A percentile compares a stretch with the other conserved stretches of the same genome.
Evolutionary conservation across 73 alveolate genomes (phyloP).

Genomic region (Paramecium pentaurelia): DNA sequence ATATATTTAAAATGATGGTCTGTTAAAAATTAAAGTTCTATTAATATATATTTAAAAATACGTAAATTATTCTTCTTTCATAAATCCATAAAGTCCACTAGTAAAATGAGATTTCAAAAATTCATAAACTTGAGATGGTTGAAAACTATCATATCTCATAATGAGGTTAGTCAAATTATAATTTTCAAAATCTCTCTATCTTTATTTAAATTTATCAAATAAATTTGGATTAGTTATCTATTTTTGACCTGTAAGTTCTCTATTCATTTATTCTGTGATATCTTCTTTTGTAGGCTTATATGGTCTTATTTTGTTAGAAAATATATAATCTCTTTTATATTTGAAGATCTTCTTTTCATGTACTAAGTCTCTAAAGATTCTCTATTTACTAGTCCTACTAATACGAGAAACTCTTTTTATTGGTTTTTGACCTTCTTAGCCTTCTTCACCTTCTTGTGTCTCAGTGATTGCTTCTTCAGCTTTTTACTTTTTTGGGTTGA

Average conservation of each 20-base stretch:
- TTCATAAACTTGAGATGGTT: neutral
- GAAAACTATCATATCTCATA: neutral
- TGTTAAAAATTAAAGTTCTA: neutral
- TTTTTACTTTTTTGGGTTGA: neutral
- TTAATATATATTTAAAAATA: neutral
- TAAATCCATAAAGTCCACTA: neutral
- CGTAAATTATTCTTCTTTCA: neutral
- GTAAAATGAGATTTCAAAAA: neutral
- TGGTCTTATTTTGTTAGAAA: neutral
- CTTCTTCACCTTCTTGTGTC: neutral
- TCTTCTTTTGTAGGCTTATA: neutral
- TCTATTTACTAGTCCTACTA: neutral
- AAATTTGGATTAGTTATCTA: neutral
- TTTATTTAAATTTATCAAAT: neutral
- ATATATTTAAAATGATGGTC: neutral
- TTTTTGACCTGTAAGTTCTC: neutral
- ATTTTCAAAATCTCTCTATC: neutral
- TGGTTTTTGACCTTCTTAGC: neutral
- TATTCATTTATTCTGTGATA: neutral
- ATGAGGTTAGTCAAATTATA: neutral
- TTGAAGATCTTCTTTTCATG: neutral
- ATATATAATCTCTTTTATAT: neutral
- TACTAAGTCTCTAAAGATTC: neutral
- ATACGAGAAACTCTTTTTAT: neutral
- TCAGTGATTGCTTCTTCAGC: neutral